Evolutionary conservation across 2,329 filamentous ascomycete genomes (phyloP).

Genomic region (Alternaria angustiovoidea): DNA sequence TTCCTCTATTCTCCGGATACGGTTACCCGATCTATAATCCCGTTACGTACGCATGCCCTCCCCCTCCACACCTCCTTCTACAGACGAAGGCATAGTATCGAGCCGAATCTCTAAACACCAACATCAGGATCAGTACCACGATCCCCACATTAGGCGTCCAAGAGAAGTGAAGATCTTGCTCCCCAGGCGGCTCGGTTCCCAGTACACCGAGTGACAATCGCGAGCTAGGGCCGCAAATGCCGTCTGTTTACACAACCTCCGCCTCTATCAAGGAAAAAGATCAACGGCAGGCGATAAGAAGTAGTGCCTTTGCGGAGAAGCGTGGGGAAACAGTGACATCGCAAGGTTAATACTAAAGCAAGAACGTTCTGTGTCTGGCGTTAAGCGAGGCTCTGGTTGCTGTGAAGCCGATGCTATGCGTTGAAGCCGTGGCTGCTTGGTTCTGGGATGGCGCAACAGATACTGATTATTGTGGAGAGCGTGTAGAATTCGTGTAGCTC

Average conservation of each 20-base stretch:
- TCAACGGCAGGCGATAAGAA: slow-evolving; percentile 3
- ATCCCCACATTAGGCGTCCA: slow-evolving; percentile 1
- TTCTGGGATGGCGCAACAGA: neutral
- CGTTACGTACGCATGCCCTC: neutral
- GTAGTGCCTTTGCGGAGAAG: slow-evolving; percentile 14
- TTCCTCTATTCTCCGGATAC: neutral
- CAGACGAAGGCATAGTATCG: neutral
- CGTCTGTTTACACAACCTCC: neutral
- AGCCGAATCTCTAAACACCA: neutral
- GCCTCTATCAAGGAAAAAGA: slow-evolving; percentile 10
- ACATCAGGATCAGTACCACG: neutral
- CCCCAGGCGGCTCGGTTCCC: slow-evolving; percentile 1
- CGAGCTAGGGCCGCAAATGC: neutral
- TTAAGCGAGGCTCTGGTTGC: neutral
- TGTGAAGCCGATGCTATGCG: slow-evolving; percentile 19
- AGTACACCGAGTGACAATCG: neutral
- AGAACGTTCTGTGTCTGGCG: slow-evolving; percentile 12
- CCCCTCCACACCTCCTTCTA: neutral
- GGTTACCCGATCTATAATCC: neutral
- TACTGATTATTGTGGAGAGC: neutral
- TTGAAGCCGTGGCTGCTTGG: neutral
- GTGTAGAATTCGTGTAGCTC: slow-evolving; percentile 5
- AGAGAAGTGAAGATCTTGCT: slow-evolving; percentile 10
- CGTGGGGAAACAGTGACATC: slow-evolving; percentile 16
- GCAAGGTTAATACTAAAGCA: neutral